Evolutionary conservation across 768 basidiomycete species (phyloP).

Genomic region (Lactarius vividus): DNA sequence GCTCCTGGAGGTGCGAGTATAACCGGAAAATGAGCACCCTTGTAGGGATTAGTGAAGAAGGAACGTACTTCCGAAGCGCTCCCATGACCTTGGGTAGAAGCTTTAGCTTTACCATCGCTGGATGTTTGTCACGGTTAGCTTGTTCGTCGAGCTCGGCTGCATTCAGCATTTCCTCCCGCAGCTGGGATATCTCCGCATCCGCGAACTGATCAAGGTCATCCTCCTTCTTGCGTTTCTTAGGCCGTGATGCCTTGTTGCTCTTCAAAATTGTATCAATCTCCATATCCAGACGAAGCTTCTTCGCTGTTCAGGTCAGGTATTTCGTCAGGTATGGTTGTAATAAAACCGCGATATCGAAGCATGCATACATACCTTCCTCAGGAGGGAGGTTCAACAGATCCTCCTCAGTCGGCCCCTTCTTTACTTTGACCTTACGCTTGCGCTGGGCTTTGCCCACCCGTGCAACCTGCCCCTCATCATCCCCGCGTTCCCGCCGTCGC

Average conservation of each 20-base stretch:
- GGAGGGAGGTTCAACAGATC: conserved; percentile 69
- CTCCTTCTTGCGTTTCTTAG: conserved; percentile 70
- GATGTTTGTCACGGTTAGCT: conserved; percentile 73
- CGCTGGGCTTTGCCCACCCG: conserved; percentile 53
- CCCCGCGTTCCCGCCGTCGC: conserved; percentile 27
- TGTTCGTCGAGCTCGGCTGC: conserved; percentile 85
- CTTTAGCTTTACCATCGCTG: conserved; percentile 80
- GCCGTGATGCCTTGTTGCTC: conserved; percentile 64
- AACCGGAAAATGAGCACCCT: conserved; percentile 9
- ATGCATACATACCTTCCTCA: conserved; percentile 59
- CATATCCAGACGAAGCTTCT: conserved; percentile 74
- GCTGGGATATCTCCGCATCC: conserved; percentile 85
- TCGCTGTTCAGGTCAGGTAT: conserved; percentile 47
- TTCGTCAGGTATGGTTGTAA: neutral
- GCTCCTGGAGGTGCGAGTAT: conserved; percentile 46
- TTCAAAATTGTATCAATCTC: conserved; percentile 86
- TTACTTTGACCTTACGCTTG: conserved; percentile 35
- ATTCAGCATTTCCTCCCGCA: conserved; percentile 83
- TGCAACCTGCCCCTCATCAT: conserved; percentile 33
- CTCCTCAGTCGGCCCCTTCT: conserved; percentile 48
- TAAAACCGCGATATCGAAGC: neutral
- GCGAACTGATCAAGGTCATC: conserved; percentile 85
- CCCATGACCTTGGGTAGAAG: conserved; percentile 90
- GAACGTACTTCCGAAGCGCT: conserved; percentile 82
- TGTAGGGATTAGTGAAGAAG: neutral